These are phyloP conservation scores for Chamaecrista fasciculata DNA, from an alignment of 306 rosid species.

Conservation along the genomic window DNA sequence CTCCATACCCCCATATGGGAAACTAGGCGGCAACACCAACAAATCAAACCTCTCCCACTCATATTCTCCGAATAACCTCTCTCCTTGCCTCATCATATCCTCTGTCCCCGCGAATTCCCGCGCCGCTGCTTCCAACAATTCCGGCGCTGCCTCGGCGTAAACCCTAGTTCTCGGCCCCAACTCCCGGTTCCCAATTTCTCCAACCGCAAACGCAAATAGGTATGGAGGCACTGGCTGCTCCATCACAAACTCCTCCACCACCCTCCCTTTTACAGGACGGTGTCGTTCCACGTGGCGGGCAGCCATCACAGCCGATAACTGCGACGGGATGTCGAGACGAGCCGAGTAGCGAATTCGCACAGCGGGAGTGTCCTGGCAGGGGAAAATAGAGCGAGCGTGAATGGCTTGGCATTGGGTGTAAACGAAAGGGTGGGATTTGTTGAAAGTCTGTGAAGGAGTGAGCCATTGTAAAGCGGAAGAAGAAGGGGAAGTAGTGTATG, in stretches of 20 bases:
- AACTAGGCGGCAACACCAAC: slow-evolving; percentile 89
- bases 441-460: slow-evolving; percentile 69
- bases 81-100: slow-evolving; percentile 82
- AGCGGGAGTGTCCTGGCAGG: slow-evolving; percentile 96
- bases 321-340: slow-evolving; percentile 52
- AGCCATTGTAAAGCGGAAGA: slow-evolving; percentile 96
- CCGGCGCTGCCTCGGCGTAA: slow-evolving; percentile 60
- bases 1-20: slow-evolving; percentile 95
- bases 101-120: slow-evolving; percentile 75
- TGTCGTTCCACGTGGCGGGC: slow-evolving; percentile 60
- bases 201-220: slow-evolving; percentile 82
- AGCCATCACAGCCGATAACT: slow-evolving; percentile 75
- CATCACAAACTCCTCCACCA: slow-evolving; percentile 90
- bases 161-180: slow-evolving; percentile 92
- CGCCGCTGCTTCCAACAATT: slow-evolving; percentile 64
- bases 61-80: slow-evolving; percentile 68
- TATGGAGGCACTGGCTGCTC: slow-evolving; percentile 89
- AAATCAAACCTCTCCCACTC: slow-evolving; percentile 92
- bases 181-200: slow-evolving; percentile 69
- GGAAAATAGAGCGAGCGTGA: slow-evolving; percentile 84
- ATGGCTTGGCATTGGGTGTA: slow-evolving; percentile 94
- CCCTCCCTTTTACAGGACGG: slow-evolving; percentile 52
- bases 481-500: slow-evolving; percentile 62
- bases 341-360: slow-evolving; percentile 62
- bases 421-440: slow-evolving; percentile 64